Base-by-base conservation (phyloP, 805 yeast genomes). In the Vanderwaltozyma verrucispora region DNA sequence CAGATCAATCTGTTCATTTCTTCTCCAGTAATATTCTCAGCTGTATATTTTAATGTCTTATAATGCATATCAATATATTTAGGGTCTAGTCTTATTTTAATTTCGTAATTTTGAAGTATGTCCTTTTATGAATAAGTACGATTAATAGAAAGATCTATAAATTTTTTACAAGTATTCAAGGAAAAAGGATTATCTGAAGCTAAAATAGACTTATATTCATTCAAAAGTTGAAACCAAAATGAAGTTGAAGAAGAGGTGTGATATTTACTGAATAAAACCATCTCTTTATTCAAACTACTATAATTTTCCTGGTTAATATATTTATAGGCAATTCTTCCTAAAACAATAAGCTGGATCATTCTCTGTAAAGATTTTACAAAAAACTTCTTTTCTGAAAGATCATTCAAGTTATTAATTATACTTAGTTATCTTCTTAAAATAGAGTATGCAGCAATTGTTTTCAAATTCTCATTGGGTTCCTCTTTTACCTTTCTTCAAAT, bases 1-100 rank as follows among this genome's bases (percentile, higher is more conserved):
- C 21, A 84, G 55, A 59, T 92, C 97, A 36, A 70, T 60, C 53
- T 89, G 96, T 55, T 89, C 97, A 18, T 75, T 72, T 48, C 86
- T 87, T 6, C 23, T 35, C 74, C 64, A 0, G 59, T 46, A n/a
- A 72, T 62, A 1, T 56, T 45, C 12, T 69, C 64, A 0, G 80
- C 69, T 28, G 79, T 61, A 28, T 57, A 67, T 8, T 58, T 62
- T 24, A 81, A 53, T 0, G 80, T 71, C 50, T 80, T 86, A 47
- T 74, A 69, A 45, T 77, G 79, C 28, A 62, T 54, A 1, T 80
- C 74, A 2, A 50, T 44, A 32, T 67, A 60, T 0, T 45, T 50
- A 0, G 72, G 68, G 50, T 80, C 83, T 34, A 63, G 40, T 0
- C 41, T 35, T 3, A 54, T 47, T 38, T 69, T 66, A 0, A 54